Base-by-base conservation (phyloP, 2,329 filamentous ascomycete species). In the Furcasterigmium furcatum region DNA sequence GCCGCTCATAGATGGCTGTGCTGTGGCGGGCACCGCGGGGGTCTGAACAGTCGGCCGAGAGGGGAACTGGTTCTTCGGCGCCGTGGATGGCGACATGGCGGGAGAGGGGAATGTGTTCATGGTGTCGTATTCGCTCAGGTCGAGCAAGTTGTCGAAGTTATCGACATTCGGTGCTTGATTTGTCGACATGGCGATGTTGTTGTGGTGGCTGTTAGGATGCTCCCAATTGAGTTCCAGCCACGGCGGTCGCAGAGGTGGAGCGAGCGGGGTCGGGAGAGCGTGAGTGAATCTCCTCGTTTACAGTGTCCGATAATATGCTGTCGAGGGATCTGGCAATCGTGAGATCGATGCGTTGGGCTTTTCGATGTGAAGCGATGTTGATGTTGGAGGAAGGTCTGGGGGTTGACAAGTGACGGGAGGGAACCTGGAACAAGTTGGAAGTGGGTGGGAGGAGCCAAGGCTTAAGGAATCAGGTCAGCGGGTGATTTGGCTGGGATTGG, bases 1-100 rank as follows among this genome's bases (percentile, higher is more conserved):
- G 29, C 84, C 88, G 40, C 82, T 84, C 60, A 91, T 80, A 18
- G 77, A 81, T 25, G 79, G 77, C 50, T 85, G 79, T 21, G 58
- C 66, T 45, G 73, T 69, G 8, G 77, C 66, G 16, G 80, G 65
- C 29, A 72, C 67, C 4, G 73, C 68, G n/a, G 80, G 76, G 5
- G 80, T 75, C 46, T 74, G 71, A 36, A 77, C 68, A 43, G 76
- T 62, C 8, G 79, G 72, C 54, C 72, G 74, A 38, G 72, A 64
- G 27, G 66, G 56, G 55, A 81, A 80, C 25, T 73, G 66, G 27
- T 70, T 65, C 67, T 80, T 86, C 43, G 72, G 70, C n/a, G 69
- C 65, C 14, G 67, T 62, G 6, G 74, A 63, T 9, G 81, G 79
- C 14, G 82, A 83, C 38, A 80, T 61, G 4, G 79, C 77, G 4